These are phyloP conservation scores for Tulasnella sp. DNA, from an alignment of 768 basidiomycete species.

Conservation along the genomic window DNA sequence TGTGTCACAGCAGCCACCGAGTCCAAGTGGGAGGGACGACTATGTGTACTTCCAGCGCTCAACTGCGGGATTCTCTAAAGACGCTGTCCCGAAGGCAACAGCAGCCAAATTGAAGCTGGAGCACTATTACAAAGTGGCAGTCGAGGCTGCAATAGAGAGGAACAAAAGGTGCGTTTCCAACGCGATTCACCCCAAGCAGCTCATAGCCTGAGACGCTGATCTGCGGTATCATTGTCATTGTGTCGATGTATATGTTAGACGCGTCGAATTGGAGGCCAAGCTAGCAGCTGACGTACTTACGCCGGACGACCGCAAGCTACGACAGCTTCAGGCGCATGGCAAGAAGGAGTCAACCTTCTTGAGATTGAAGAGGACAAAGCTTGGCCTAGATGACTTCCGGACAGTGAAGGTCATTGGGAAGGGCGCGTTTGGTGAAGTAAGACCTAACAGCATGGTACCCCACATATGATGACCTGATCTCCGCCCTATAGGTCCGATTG, in stretches of 20 bases:
- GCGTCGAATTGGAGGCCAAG: conserved; percentile 76
- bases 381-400: conserved; percentile 85
- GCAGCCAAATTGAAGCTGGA: conserved; percentile 91
- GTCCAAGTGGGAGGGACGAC: conserved; percentile 34
- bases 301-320: conserved; percentile 76
- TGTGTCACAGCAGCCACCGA: conserved; percentile 10
- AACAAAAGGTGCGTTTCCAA: conserved; percentile 57
- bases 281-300: conserved; percentile 57
- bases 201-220: neutral
- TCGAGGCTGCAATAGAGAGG: conserved; percentile 88
- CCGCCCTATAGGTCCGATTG: conserved; percentile 55
- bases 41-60: conserved; percentile 92
- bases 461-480: neutral
- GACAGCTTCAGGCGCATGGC: conserved; percentile 72
- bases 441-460: conserved; percentile 22
- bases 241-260: conserved; percentile 36
- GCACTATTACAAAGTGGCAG: conserved; percentile 93
- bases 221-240: neutral
- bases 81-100: conserved; percentile 74
- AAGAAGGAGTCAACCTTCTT: conserved; percentile 85
- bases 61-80: conserved; percentile 63
- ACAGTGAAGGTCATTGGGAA: conserved; percentile 99
- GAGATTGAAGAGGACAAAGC: conserved; percentile 75
- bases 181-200: neutral
- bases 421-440: conserved; percentile 94